phyloP scores from a whole-genome alignment of 2,329 filamentous ascomycete species.

The Bipolaris oryzae region DNA sequence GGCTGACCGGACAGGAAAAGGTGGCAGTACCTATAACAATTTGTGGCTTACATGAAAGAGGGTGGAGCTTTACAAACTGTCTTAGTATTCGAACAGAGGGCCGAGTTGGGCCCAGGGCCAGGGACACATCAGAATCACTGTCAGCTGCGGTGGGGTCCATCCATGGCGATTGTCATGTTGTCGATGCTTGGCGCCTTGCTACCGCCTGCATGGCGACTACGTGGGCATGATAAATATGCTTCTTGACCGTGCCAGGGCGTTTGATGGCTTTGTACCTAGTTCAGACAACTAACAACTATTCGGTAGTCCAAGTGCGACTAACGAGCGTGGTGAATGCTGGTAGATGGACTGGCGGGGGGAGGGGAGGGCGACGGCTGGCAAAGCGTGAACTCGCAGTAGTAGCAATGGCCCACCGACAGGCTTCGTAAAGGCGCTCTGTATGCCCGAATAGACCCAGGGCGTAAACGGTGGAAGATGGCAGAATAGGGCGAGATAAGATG shows the following conservation, averaged over 20 bases:
- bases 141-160: slow-evolving; percentile 20
- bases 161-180: background rate
- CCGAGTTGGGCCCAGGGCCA: slow-evolving; percentile 5
- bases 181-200: slow-evolving; percentile 1
- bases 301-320: background rate
- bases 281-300: background rate
- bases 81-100: background rate
- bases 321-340: background rate
- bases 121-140: slow-evolving; percentile 1
- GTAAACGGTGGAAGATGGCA: slow-evolving; percentile 1
- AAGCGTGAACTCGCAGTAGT: background rate
- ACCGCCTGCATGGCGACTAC: slow-evolving; percentile 13
- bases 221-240: slow-evolving; percentile 6
- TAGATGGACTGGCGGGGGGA: background rate
- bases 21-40: slow-evolving; percentile 4
- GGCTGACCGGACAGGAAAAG: slow-evolving; percentile 12
- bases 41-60: slow-evolving; percentile 11
- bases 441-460: slow-evolving; percentile 6
- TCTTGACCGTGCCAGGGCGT: slow-evolving; percentile 16
- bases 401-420: background rate
- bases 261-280: background rate
- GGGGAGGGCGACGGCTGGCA: slow-evolving; percentile 6
- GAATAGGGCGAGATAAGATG: slow-evolving; percentile 4
- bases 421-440: background rate
- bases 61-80: slow-evolving; percentile 5